A percentile compares a stretch with the other conserved stretches of the same genome.
Conservation (phyloP, 495 filamentous ascomycete species). For the Rusavskia elegans region DNA sequence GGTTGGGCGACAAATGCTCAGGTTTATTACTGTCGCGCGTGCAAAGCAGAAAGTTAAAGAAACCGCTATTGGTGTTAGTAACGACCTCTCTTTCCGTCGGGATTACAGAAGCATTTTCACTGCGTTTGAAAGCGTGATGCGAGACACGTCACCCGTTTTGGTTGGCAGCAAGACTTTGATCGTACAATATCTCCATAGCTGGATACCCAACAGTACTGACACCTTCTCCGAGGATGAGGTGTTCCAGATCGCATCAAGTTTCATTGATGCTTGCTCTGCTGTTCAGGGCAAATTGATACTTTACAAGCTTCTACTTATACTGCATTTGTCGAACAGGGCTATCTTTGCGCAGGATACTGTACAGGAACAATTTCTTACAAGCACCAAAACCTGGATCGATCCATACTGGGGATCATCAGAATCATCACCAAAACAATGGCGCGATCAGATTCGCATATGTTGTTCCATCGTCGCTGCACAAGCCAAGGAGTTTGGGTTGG, state of each 20-base stretch:
- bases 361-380: conserved; percentile 53
- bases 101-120: conserved; percentile 81
- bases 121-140: conserved; percentile 75
- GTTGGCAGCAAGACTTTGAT: conserved; percentile 90
- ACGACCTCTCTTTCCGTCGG: conserved; percentile 60
- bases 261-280: conserved; percentile 76
- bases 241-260: conserved; percentile 76
- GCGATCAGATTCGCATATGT: conserved; percentile 81
- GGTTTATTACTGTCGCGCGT: conserved; percentile 84
- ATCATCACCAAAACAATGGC: conserved; percentile 68
- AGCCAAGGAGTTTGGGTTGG: conserved; percentile 58
- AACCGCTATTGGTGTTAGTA: conserved; percentile 74
- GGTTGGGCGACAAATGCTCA: conserved; percentile 80
- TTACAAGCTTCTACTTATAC: conserved; percentile 83
- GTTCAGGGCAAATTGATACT: conserved; percentile 90
- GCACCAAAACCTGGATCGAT: conserved; percentile 78
- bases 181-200: conserved; percentile 92
- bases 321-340: conserved; percentile 68
- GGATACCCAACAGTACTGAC: conserved; percentile 75
- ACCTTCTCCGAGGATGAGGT: conserved; percentile 72
- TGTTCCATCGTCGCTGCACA: conserved; percentile 81
- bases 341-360: conserved; percentile 66
- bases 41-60: conserved; percentile 81
- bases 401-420: conserved; percentile 79
- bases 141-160: conserved; percentile 63